phyloP scores from a whole-genome alignment of 1,139 yeast species.

The Chernovozyma aurita region DNA sequence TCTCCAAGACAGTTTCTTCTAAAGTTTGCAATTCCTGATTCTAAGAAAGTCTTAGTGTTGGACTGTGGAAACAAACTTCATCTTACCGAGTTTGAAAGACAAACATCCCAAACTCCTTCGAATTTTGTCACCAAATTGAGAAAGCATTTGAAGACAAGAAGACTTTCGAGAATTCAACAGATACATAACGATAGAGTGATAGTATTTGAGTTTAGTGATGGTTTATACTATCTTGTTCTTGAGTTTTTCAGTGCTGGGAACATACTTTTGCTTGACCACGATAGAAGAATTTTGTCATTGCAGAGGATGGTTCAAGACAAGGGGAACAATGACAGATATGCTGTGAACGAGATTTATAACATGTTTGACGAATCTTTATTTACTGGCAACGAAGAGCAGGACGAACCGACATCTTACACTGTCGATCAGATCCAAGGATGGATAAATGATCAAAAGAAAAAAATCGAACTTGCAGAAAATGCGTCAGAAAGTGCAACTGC shows the following conservation, averaged over 20 bases:
- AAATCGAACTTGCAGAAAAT: conserved; percentile 14
- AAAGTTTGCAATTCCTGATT: conserved; percentile 80
- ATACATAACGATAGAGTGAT: conserved; percentile 75
- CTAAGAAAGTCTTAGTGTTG: conserved; percentile 67
- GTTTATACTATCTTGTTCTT: conserved; percentile 69
- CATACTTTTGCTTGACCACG: conserved; percentile 68
- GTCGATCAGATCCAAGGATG: conserved; percentile 41
- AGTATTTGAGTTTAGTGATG: conserved; percentile 79
- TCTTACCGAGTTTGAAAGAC: conserved; percentile 74
- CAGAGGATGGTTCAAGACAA: conserved; percentile 77
- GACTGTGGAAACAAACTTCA: conserved; percentile 88
- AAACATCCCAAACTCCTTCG: conserved; percentile 77
- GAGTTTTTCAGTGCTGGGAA: conserved; percentile 97
- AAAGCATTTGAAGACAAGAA: conserved; percentile 77
- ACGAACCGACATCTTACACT: conserved; percentile 18
- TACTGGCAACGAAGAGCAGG: conserved; percentile 9
- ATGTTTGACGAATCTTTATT: conserved; percentile 54
- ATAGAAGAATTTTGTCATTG: conserved; percentile 62
- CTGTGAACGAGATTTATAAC: conserved; percentile 68
- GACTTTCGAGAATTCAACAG: conserved; percentile 70
- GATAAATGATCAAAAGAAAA: conserved; percentile 40
- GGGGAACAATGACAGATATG: conserved; percentile 55
- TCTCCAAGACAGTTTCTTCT: conserved; percentile 72
- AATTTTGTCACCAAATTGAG: conserved; percentile 81
- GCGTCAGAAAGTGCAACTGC: neutral